phyloP scores from a whole-genome alignment of 768 basidiomycete genomes.

The Kwoniella dendrophila region DNA sequence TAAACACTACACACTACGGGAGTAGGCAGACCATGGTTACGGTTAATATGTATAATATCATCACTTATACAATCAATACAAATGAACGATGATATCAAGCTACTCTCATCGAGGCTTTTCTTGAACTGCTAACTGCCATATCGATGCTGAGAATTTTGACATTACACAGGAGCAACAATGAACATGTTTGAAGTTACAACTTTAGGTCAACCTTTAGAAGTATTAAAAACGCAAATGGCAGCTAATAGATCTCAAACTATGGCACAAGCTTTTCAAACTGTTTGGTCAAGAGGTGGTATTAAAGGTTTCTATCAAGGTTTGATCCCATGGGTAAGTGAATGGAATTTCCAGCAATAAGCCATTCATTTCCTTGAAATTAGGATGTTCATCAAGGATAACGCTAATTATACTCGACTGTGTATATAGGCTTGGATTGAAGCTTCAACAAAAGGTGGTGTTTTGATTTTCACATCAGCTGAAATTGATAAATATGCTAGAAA shows the following conservation, averaged over 20 bases:
- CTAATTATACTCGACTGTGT: neutral
- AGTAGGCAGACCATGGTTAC: no score
- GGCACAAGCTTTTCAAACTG: constrained; percentile 76
- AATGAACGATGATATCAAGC: no score
- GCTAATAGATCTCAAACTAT: constrained; percentile 91
- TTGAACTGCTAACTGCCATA: constrained; percentile 2
- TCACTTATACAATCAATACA: no score
- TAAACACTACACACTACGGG: no score
- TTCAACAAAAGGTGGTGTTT: constrained; percentile 94
- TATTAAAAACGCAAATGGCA: constrained; percentile 99
- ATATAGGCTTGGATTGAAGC: constrained; percentile 97
- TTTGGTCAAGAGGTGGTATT: constrained; percentile 89
- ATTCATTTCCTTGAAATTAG: neutral
- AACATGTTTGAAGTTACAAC: constrained; percentile 95
- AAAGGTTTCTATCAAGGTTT: constrained; percentile 95
- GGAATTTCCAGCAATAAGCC: neutral
- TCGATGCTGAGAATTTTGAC: neutral
- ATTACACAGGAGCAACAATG: constrained; percentile 81
- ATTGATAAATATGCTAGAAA: constrained; percentile 71
- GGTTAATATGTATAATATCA: no score
- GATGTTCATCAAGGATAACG: neutral
- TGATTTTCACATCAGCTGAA: constrained; percentile 94
- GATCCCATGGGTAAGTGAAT: constrained; percentile 84
- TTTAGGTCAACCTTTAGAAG: constrained; percentile 95
- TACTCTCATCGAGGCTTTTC: neutral